Conservation (phyloP, 176 grass and related monocot genomes). For the Chloris gayana region DNA sequence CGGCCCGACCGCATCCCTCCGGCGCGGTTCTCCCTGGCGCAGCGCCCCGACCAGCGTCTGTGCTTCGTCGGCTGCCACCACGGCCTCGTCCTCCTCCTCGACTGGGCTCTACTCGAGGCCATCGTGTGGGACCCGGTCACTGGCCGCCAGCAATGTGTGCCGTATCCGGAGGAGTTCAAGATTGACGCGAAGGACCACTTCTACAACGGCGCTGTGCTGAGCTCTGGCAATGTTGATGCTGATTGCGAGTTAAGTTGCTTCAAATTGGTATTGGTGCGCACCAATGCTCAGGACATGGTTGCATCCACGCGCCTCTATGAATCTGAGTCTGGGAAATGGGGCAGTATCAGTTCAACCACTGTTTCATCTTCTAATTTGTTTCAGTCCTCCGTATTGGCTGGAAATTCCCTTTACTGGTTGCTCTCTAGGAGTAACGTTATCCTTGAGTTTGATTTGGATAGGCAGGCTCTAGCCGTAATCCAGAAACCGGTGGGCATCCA, state of each 20-base stretch:
- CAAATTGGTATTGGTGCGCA: neutral
- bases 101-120: neutral
- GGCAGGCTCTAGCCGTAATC: neutral
- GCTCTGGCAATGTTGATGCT: neutral
- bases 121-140: neutral
- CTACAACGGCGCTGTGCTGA: too few species aligned
- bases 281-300: neutral
- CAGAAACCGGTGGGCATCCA: neutral
- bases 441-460: conserved; percentile 14
- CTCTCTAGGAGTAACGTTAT: neutral
- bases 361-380: neutral
- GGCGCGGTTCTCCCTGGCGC: neutral
- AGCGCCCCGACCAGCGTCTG: too few species aligned
- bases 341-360: neutral
- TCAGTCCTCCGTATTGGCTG: neutral
- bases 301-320: neutral
- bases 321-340: neutral
- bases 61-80: neutral
- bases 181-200: too few species aligned
- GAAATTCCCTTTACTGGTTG: conserved; percentile 9
- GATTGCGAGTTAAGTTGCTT: neutral
- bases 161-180: too few species aligned
- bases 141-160: neutral
- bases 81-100: neutral
- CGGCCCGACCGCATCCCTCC: too few species aligned